Evolutionary conservation across 2,329 filamentous ascomycete genomes (phyloP), one percentile per base, ranked within the genome.

Genomic region (Beauveria sp.): DNA sequence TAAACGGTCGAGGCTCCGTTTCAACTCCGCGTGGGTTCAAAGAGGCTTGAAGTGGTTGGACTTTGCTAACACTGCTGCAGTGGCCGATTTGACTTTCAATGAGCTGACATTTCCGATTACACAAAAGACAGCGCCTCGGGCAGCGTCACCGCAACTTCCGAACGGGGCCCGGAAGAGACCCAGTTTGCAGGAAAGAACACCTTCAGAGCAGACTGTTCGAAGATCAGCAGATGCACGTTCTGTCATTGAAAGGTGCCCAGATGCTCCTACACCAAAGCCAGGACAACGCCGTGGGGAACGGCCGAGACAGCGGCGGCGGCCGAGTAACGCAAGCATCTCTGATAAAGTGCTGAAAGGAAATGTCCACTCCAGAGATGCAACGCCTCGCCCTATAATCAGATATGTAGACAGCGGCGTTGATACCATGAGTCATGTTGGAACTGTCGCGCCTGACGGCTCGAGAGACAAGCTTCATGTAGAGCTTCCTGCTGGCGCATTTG

Each of bases 51-150:
- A 6, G 46, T 2, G 1, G 20, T 59, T 24, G 46, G 9, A 1
- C 5, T 38, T 26, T 56, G 22, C 63, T 72, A 60, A 72, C 62
- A 28, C 38, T 7, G 10, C 7, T 18, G 31, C 40, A 84, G 83
- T 83, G 31, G 71, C 77, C 5, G 81, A 85, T 63, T 74, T 85
- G 20, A 73, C 74, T 1, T 85, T 83, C 64, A 81, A 81, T 28
- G 74, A 80, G 56, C 80, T 83, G 76, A 68, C 73, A 9, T 79
- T 82, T 64, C 70, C 80, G 24, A 72, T 71, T 53, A 64, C 70
- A 3, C 62, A 67, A 42, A 56, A 69, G 64, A 40, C 63, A 62
- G 12, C 28, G 8, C 26, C 24, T 20, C 46, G 70, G 57, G 69
- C 69, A 45, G 71, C 60, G 71, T 75, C 61, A 71, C 74, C 34